Base-by-base conservation (phyloP, 2,329 filamentous ascomycete genomes). In the Diaporthe humulicola region DNA sequence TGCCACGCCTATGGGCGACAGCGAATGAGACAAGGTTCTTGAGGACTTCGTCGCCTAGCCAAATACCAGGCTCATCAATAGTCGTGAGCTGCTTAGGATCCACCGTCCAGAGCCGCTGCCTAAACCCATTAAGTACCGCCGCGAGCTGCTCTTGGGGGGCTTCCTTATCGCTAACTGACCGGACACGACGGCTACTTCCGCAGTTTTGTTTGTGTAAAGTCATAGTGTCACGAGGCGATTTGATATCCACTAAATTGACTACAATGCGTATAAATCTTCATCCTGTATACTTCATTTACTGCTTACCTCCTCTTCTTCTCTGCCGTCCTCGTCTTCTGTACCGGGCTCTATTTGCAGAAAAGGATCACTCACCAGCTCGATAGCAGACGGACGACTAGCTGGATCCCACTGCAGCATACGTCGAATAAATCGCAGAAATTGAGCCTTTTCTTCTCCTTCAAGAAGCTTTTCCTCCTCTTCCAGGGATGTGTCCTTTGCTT, bases 381-480 rank as follows among this genome's bases (percentile, higher is more conserved):
- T 12, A 14, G 57, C 57, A 40, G 57, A 61, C 5, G 57, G 57
- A n/a, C 57, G 36, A 17, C n/a, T 61, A 14, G 36, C n/a, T 3
- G 57, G 57, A n/a, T 61, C 36, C 36, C 57, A 61, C 7, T 61
- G 57, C 36, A 61, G 57, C 57, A 61, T 61, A 10, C 57, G 57
- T 14, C 57, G 57, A 28, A 61, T 19, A 10, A 61, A 61, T 19
- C 57, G 57, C n/a, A 61, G 14, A 2, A 61, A 61, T 6, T 61
- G 36, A 10, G 36, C 25, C 33, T 61, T 61, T 3, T 42, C 36
- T 61, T 61, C 57, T 40, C 57, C 57, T 0, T 61, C 57, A 12
- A 61, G 57, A 40, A 61, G 7, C n/a, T 42, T 61, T 22, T 61
- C 36, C 36, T 61, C 36, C 36, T 61, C 30, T 14, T 57, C 57